Evolutionary conservation across 129 eudicot genomes (phyloP).

Genomic region (Apium graveolens): DNA sequence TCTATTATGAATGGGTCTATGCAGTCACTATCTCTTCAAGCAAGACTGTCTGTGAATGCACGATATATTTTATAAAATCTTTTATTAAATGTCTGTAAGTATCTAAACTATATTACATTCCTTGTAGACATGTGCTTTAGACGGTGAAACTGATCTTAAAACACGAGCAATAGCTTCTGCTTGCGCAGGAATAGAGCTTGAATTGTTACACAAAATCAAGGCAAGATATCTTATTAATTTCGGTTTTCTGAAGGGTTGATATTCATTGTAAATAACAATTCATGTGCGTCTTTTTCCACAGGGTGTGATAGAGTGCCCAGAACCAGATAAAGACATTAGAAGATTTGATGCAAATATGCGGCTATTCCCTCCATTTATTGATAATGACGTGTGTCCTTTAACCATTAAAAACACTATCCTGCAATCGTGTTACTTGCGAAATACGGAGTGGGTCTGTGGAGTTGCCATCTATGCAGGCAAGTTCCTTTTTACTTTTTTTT

Average conservation of each 20-base stretch:
- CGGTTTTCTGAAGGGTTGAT: constrained; percentile 8
- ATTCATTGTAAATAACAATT: constrained; percentile 9
- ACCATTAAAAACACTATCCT: constrained; percentile 95
- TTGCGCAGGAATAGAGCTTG: constrained; percentile 92
- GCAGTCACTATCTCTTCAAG: constrained; percentile 96
- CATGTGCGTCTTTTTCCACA: constrained; percentile 22
- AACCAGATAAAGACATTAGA: constrained; percentile 87
- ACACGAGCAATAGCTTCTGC: constrained; percentile 82
- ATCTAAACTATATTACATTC: constrained; percentile 1
- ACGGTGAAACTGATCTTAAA: constrained; percentile 97
- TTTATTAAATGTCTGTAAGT: background rate
- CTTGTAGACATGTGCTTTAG: constrained; percentile 85
- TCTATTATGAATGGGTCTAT: constrained; percentile 75
- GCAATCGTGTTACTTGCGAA: constrained; percentile 92
- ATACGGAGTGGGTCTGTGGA: constrained; percentile 99
- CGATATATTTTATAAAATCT: background rate
- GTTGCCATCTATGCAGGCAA: constrained; percentile 95
- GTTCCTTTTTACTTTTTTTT: constrained; percentile 10
- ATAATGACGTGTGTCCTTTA: constrained; percentile 85
- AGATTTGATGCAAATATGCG: constrained; percentile 95
- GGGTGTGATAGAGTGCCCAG: constrained; percentile 97
- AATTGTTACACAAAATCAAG: constrained; percentile 90
- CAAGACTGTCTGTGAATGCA: no score
- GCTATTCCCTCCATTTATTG: constrained; percentile 92
- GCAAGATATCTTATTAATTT: constrained; percentile 34